phyloP scores from a whole-genome alignment of 495 filamentous ascomycete genomes.

The Aspergillus saccharolyticus region DNA sequence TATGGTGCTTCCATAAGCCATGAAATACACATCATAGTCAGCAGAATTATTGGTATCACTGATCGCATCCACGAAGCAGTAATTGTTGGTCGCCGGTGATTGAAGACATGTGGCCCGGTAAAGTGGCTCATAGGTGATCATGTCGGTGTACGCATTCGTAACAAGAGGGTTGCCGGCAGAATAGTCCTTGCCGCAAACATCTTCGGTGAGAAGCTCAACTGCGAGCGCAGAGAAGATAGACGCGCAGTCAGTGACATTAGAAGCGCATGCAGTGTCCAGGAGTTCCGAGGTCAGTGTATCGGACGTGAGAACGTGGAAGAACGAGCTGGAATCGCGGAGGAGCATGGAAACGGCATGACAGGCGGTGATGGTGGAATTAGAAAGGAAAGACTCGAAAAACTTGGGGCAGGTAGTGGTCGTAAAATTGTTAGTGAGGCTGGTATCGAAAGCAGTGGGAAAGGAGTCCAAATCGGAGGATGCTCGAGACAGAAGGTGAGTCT shows the following conservation, averaged over 20 bases:
- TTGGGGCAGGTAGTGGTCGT: conserved; percentile 52
- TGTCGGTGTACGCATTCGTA: conserved; percentile 62
- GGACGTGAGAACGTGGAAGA: conserved; percentile 69
- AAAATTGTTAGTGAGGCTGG: conserved; percentile 64
- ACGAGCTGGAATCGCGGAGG: conserved; percentile 65
- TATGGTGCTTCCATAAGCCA: conserved; percentile 71
- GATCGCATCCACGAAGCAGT: conserved; percentile 76
- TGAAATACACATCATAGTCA: conserved; percentile 74
- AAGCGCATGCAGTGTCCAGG: conserved; percentile 66
- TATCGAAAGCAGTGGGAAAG: conserved; percentile 70
- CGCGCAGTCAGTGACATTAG: conserved; percentile 54
- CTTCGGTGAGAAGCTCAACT: conserved; percentile 45
- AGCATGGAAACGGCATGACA: conserved; percentile 75
- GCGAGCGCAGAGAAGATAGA: conserved; percentile 56
- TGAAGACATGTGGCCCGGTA: conserved; percentile 78
- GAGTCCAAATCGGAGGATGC: conserved; percentile 19
- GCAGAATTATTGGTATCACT: conserved; percentile 63
- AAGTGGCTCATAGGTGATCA: conserved; percentile 67
- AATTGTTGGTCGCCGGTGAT: conserved; percentile 33
- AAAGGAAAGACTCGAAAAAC: conserved; percentile 66
- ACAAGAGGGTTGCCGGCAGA: conserved; percentile 61
- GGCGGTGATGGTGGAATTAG: conserved; percentile 54
- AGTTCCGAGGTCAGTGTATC: conserved; percentile 60
- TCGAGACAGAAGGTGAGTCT: not conserved
- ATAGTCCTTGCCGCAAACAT: conserved; percentile 70